These are phyloP conservation scores for Emiliania huxleyi DNA, from an alignment of 78 protist genomes.

Conservation along the genomic window DNA sequence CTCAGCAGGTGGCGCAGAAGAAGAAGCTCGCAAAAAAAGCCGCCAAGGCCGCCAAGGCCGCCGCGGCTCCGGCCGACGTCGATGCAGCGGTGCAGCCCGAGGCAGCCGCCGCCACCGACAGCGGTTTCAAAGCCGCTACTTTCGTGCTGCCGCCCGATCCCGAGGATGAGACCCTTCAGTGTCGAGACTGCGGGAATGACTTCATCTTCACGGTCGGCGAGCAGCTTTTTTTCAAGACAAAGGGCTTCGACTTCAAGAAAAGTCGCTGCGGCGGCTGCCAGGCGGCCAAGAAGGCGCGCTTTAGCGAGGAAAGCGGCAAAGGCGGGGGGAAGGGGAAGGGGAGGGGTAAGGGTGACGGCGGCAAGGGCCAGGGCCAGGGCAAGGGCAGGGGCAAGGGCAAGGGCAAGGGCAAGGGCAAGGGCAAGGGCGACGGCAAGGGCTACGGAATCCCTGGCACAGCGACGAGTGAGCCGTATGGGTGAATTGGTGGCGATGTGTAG, in stretches of 20 bases:
- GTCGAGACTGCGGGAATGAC: conserved; percentile 23
- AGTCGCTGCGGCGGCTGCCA: conserved; percentile 30
- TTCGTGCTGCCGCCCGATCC: not conserved
- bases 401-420: no score
- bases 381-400: no score
- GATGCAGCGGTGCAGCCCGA: conserved; percentile 8
- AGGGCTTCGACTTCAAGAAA: conserved; percentile 29
- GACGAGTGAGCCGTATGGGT: no score
- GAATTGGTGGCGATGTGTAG: no score
- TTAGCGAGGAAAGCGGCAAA: not conserved
- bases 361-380: no score
- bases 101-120: not conserved
- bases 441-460: no score
- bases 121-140: not conserved
- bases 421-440: no score
- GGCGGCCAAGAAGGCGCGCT: conserved; percentile 41
- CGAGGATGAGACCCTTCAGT: not conserved
- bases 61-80: not conserved
- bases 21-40: not conserved
- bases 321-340: not conserved
- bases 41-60: not conserved
- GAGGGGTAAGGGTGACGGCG: not conserved
- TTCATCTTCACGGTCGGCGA: conserved; percentile 22
- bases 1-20: not conserved
- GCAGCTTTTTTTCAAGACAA: conserved; percentile 16